Percentiles rank a stretch among this genome's conserved stretches.
phyloP scores from a whole-genome alignment of 345 rosid species.

The Erucastrum elatum region DNA sequence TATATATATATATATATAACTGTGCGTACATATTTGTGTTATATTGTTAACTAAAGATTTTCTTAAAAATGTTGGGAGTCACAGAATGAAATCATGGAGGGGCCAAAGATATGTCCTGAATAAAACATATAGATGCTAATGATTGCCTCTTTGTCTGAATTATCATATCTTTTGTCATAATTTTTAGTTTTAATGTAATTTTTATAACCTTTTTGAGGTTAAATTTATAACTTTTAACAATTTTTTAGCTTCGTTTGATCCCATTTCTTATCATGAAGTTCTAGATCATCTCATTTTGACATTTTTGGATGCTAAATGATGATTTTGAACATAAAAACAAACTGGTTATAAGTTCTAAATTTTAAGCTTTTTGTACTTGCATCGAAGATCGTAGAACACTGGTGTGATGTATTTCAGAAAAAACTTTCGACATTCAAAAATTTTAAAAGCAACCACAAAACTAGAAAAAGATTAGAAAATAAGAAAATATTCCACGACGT shows the following conservation, averaged over 20 bases:
- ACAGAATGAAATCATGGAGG: constrained; percentile 45
- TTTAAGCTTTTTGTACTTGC: not conserved
- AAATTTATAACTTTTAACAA: not conserved
- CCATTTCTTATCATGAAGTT: not conserved
- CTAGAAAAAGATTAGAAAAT: not conserved
- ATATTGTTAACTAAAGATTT: not conserved
- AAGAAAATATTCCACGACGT: not conserved
- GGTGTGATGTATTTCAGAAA: not conserved
- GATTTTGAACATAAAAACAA: not conserved
- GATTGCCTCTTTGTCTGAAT: constrained; percentile 45
- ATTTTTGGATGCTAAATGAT: not conserved
- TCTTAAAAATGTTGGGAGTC: constrained; percentile 33
- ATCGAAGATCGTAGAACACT: not conserved
- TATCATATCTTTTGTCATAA: not conserved
- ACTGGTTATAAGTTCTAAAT: not conserved
- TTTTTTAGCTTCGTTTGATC: not conserved
- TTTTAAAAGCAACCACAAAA: not conserved
- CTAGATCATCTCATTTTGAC: not conserved
- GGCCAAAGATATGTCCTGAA: constrained; percentile 41
- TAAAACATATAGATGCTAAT: constrained; percentile 47
- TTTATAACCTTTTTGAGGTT: not conserved
- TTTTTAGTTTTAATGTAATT: not conserved
- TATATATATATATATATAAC: not conserved
- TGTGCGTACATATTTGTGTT: too few relatives aligned
- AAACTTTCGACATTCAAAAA: not conserved